Conservation (phyloP, 2,329 filamentous ascomycete genomes). For the Fonsecaea multimorphosa region DNA sequence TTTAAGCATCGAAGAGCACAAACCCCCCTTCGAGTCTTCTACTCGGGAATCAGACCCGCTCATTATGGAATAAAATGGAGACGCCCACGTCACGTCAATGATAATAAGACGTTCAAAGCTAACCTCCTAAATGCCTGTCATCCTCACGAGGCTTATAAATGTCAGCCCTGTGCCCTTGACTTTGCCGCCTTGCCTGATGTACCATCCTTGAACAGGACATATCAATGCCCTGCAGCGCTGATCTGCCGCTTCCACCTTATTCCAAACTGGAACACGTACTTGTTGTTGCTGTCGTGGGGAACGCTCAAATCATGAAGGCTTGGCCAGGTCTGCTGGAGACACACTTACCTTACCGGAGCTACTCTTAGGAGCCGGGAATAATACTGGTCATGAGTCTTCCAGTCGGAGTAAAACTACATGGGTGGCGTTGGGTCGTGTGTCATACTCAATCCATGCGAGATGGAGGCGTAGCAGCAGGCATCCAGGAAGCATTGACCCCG, state of each 20-base stretch:
- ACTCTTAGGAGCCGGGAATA: background rate
- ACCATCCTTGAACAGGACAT: background rate
- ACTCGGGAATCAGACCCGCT: background rate
- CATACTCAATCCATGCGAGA: background rate
- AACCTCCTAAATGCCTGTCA: background rate
- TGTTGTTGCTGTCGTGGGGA: background rate
- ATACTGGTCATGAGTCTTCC: background rate
- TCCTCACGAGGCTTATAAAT: constrained; percentile 1
- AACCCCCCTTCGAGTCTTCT: background rate
- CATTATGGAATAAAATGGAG: background rate
- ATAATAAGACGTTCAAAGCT: background rate
- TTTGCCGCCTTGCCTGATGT: background rate
- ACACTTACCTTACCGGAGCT: background rate
- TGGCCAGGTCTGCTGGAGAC: background rate
- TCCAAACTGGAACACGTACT: background rate
- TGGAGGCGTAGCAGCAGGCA: background rate
- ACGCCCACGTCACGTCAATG: background rate
- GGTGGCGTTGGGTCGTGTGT: background rate
- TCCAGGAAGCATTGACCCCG: background rate
- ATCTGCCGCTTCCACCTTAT: background rate
- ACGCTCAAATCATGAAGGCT: background rate
- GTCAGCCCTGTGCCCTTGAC: background rate
- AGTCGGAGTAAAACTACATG: background rate
- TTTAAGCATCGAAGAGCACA: too few species aligned
- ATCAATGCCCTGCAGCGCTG: background rate